Conservation (phyloP, 805 yeast genomes). For the Saturnispora gosingensis region DNA sequence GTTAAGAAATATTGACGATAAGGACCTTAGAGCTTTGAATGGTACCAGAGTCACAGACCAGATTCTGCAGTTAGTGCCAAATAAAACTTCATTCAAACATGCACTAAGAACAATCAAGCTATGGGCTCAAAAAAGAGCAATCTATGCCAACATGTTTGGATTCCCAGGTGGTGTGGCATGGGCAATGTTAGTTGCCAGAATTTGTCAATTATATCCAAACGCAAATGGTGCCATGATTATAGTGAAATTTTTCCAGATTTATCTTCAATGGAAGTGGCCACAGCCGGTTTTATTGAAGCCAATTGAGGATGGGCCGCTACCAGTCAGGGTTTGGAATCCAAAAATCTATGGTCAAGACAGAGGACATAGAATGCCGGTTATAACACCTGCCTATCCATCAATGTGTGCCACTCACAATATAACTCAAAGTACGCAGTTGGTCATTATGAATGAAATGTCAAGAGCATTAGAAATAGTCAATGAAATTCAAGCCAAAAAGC, state of each 20-base stretch:
- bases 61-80: constrained; percentile 81
- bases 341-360: constrained; percentile 81
- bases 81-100: constrained; percentile 84
- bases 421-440: constrained; percentile 75
- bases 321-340: constrained; percentile 96
- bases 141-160: constrained; percentile 91
- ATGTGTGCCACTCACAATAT: constrained; percentile 99
- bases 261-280: constrained; percentile 95
- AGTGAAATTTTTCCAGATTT: constrained; percentile 79
- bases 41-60: constrained; percentile 98
- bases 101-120: constrained; percentile 87
- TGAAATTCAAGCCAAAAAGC: constrained; percentile 54
- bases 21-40: constrained; percentile 79
- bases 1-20: constrained; percentile 80
- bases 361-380: constrained; percentile 92
- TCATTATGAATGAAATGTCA: constrained; percentile 68
- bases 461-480: constrained; percentile 68
- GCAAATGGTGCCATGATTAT: constrained; percentile 89
- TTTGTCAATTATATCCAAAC: constrained; percentile 93
- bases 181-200: constrained; percentile 99
- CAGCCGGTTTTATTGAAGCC: constrained; percentile 90
- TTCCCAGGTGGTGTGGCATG: constrained; percentile 99
- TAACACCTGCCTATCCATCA: constrained; percentile 96
- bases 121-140: constrained; percentile 95
- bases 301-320: constrained; percentile 95